A percentile compares a stretch with the other conserved stretches of the same genome.
These are phyloP conservation scores for Phytophthora pistaciae DNA, from an alignment of 352 stramenopile species.

Conservation along the genomic window DNA sequence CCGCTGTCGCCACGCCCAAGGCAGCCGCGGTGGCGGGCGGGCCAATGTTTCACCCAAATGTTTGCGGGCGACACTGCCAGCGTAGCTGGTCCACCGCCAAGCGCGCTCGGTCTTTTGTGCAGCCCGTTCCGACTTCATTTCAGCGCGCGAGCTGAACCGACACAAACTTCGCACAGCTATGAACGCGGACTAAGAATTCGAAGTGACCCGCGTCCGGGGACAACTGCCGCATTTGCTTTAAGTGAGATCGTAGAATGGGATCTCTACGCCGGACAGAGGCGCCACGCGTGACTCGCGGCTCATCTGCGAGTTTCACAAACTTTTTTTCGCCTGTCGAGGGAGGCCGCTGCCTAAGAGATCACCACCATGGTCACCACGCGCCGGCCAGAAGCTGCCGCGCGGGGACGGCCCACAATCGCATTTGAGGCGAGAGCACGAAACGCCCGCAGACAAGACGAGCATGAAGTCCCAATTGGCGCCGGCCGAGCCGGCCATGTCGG, in stretches of 20 bases:
- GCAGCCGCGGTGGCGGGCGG: not conserved
- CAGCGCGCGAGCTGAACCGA: constrained; percentile 19
- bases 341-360: not conserved
- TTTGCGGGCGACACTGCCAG: not conserved
- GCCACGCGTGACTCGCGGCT: not conserved
- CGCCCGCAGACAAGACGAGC: constrained; percentile 5
- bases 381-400: not conserved
- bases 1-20: not conserved
- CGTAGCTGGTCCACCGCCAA: constrained; percentile 1
- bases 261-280: not conserved
- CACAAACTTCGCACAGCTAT: constrained; percentile 1
- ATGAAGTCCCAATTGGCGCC: constrained; percentile 44
- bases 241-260: not conserved
- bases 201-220: not conserved
- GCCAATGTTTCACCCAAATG: not conserved
- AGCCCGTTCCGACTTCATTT: constrained; percentile 34
- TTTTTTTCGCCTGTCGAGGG: constrained; percentile 22
- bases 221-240: not conserved
- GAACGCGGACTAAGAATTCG: not conserved
- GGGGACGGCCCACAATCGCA: constrained; percentile 25
- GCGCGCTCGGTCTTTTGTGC: not conserved
- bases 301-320: constrained; percentile 1
- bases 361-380: not conserved
- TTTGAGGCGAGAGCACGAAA: constrained; percentile 26
- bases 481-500: constrained; percentile 35